phyloP scores from a whole-genome alignment of 805 yeast species.

The Teunomyces barrocoloradensis region DNA sequence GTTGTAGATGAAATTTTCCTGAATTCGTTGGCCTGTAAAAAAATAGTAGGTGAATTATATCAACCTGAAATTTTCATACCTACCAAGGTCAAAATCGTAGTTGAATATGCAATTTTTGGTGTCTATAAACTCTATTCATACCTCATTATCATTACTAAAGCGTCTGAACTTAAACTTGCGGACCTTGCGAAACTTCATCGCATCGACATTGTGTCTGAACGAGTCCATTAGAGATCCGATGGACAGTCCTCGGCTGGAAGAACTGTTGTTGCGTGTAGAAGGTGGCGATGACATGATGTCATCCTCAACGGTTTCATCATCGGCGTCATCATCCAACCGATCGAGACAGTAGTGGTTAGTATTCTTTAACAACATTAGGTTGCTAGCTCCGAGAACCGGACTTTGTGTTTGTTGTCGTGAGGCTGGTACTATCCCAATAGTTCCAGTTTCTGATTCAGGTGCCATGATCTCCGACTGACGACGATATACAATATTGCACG shows the following conservation, averaged over 20 bases:
- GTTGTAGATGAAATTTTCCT: background rate
- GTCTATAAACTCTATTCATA: background rate
- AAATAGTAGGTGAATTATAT: background rate
- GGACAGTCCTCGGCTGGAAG: constrained; percentile 27
- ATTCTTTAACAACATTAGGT: background rate
- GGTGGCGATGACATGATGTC: background rate
- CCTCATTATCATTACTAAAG: constrained; percentile 19
- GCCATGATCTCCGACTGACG: constrained; percentile 21
- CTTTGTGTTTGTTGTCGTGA: background rate
- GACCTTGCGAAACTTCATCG: constrained; percentile 24
- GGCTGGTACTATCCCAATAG: background rate
- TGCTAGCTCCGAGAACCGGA: background rate
- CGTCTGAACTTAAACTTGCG: constrained; percentile 32
- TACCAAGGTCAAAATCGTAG: background rate
- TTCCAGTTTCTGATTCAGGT: constrained; percentile 12
- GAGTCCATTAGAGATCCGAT: constrained; percentile 31
- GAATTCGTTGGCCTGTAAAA: background rate
- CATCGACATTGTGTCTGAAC: constrained; percentile 23
- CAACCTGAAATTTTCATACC: background rate
- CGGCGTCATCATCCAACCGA: background rate
- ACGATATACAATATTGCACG: constrained; percentile 7
- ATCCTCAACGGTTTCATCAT: background rate
- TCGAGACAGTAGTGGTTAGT: constrained; percentile 1
- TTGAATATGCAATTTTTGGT: background rate
- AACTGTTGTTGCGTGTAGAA: constrained; percentile 4